These are phyloP conservation scores for Oidium heveae DNA, from an alignment of 2,329 filamentous ascomycete genomes.

Conservation along the genomic window DNA sequence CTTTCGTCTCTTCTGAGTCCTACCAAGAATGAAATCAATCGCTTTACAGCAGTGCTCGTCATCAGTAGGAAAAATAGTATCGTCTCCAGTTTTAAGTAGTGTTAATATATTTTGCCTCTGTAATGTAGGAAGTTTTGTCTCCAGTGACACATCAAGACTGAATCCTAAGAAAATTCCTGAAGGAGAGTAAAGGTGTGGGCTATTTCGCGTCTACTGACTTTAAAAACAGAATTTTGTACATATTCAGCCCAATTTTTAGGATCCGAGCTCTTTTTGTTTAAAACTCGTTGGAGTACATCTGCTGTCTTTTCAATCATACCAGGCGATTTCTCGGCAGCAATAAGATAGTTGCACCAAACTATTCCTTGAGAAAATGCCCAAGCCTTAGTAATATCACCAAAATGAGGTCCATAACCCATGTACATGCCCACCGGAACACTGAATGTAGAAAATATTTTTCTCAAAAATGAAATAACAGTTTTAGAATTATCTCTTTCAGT, in stretches of 20 bases:
- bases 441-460: background rate
- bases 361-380: background rate
- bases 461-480: background rate
- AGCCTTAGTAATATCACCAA: background rate
- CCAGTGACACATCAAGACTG: background rate
- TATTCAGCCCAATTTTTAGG: background rate
- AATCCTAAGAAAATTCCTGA: background rate
- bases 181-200: no score
- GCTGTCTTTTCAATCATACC: background rate
- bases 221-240: background rate
- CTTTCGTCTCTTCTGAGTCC: background rate
- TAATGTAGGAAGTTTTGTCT: background rate
- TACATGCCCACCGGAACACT: background rate
- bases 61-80: no score
- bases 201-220: background rate
- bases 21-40: background rate
- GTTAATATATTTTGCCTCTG: background rate
- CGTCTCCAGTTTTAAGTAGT: background rate
- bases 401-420: background rate
- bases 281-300: background rate
- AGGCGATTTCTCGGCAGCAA: no score
- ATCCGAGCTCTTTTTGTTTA: background rate
- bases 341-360: background rate
- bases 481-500: background rate
- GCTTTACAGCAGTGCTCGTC: background rate